Evolutionary conservation across 179 eudicot species (phyloP).

Genomic region (Spinacia oleracea): DNA sequence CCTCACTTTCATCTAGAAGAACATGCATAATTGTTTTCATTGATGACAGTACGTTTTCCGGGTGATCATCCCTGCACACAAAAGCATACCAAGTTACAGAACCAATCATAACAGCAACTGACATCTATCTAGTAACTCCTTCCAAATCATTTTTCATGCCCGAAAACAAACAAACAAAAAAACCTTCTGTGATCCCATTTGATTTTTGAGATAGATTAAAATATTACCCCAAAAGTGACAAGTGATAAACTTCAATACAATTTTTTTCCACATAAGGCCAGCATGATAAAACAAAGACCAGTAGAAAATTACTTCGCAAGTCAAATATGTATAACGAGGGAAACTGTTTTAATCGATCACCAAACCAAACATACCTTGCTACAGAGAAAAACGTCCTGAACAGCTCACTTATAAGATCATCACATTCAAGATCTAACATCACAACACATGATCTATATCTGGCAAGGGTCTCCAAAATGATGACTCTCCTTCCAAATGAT

Average conservation of each 20-base stretch:
- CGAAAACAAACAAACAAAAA: background rate
- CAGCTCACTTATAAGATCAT: constrained; percentile 83
- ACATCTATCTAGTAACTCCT: background rate
- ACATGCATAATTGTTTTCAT: constrained; percentile 86
- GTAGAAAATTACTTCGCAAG: constrained; percentile 12
- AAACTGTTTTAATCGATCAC: background rate
- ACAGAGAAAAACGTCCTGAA: constrained; percentile 74
- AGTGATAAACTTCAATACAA: background rate
- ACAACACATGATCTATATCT: constrained; percentile 95
- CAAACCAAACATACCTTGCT: constrained; percentile 62
- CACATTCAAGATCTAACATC: constrained; percentile 98
- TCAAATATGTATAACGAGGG: background rate
- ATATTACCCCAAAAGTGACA: background rate
- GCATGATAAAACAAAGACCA: constrained; percentile 1
- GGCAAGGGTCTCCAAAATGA: constrained; percentile 90
- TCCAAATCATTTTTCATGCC: background rate
- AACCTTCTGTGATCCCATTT: constrained; percentile 8
- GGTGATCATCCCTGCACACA: constrained; percentile 86
- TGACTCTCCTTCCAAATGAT: constrained; percentile 82
- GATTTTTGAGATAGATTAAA: constrained; percentile 1
- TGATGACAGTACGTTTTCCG: constrained; percentile 67
- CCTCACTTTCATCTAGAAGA: constrained; percentile 95
- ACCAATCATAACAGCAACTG: background rate
- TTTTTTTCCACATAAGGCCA: background rate
- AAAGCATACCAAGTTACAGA: constrained; percentile 18